Base-by-base conservation (phyloP, 1,139 yeast genomes). In the Debaryomyces robertsiae region DNA sequence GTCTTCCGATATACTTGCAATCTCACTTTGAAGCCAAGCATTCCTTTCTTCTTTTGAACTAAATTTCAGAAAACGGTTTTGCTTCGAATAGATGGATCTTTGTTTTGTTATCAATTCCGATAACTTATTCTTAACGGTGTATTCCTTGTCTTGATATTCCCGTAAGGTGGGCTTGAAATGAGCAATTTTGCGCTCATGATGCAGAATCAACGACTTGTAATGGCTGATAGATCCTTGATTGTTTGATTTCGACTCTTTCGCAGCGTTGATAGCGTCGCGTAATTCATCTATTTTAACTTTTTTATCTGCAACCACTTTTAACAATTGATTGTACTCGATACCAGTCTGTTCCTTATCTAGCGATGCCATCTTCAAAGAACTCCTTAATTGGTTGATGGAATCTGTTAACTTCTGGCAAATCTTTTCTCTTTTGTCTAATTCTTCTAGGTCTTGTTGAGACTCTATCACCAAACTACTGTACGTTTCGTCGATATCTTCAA, bases 11-110 rank as follows among this genome's bases (percentile, higher is more conserved):
- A 61, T 40, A 3, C 42, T 47, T 3, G 56, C 42, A 11, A 69
- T 63, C 41, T 69, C 67, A 3, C 44, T 38, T n/a, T 55, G 49
- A n/a, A 91, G 68, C 94, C 95, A 87, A 1, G 48, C 38, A 55
- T 90, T 85, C 49, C 97, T 75, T 46, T 86, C 84, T 3, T 63
- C 56, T 46, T 75, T 73, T 9, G 75, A 63, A 1, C 61, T 50
- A 52, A 88, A 90, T 49, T 79, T 77, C 31, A 81, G 75, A 48
- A 79, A 79, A 42, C 93, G 77, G 33, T 85, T 89, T 52, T 84
- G 88, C 54, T 90, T 91, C 9, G 89, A 72, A 42, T 85, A 78
- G 7, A 91, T 62, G 6, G 81, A 74, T 48, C 87, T 71, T 58
- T 85, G 90, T 27, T 67, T 72, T 2, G 81, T 69, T 39, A 73